Evolutionary conservation across 495 filamentous ascomycete genomes (phyloP), one percentile per base, ranked within the genome.

Genomic region (Bacidia rubella): DNA sequence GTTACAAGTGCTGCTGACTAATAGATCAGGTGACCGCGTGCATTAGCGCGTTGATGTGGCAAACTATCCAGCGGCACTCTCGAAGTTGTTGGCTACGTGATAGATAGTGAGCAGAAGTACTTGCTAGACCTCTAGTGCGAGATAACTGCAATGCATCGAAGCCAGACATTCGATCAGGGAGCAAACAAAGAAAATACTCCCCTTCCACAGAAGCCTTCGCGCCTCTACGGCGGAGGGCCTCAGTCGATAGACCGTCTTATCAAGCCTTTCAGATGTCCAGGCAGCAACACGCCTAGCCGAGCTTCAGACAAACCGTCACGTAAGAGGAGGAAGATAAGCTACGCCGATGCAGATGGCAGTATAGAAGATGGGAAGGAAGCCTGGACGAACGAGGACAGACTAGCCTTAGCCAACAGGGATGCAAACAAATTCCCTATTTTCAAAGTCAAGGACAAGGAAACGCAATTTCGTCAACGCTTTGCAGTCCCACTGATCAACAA

Each of bases 241-340:
- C 74, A 78, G 32, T 75, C 79, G 2, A 66, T 80, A 48, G 86
- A 94, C 51, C 78, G 81, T 40, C 78, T 98, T 2, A 69, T 78
- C 46, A 87, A 80, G 58, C 92, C 92, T 2, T 99, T 99, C 70
- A 92, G 84, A 77, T 96, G 90, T 56, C 92, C 92, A 12, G 87
- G 89, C 23, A 81, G 83, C 9, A 85, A 87, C 5, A 83, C 76
- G 0, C 71, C 78, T 0, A 79, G 75, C 23, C 77, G 86, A 26
- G 68, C 75, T n/a, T 85, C 84, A 1, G 85, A 86, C 9, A 85
- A 93, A 39, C 93, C 93, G 2, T 70, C 81, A 12, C 76, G 92
- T 35, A 99, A 99, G 66, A 74, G 81, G 57, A 76, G 88, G 51
- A 97, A 87, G 71, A 78, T 99, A 46, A 87, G 87, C 60, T 99